Conservation (phyloP, 1,284 basidiomycete species). For the Fomitopsis pinicola region DNA sequence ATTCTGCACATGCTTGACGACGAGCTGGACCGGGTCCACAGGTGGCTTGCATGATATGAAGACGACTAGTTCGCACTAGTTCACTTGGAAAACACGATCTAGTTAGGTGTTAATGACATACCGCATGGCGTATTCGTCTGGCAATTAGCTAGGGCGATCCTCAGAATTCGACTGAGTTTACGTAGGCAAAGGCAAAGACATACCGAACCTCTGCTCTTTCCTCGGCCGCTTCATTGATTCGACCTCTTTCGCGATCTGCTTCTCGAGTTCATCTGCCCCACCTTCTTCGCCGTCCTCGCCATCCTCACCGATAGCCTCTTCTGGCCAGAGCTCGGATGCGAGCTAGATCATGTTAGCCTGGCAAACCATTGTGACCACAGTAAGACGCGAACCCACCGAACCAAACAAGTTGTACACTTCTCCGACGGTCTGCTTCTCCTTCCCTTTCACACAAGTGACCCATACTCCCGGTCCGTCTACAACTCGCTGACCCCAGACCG, state of each 20-base stretch:
- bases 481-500: constrained; percentile 55
- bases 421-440: constrained; percentile 69
- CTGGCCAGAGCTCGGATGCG: constrained; percentile 67
- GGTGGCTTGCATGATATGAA: constrained; percentile 78
- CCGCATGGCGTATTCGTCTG: constrained; percentile 76
- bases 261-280: constrained; percentile 53
- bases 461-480: constrained; percentile 79
- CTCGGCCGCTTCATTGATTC: constrained; percentile 63
- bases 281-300: constrained; percentile 32
- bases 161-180: constrained; percentile 4
- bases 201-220: constrained; percentile 62
- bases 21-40: constrained; percentile 70
- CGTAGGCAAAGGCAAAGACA: constrained; percentile 20
- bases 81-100: constrained; percentile 1
- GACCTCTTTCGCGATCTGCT: constrained; percentile 66
- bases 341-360: constrained; percentile 37
- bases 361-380: neutral
- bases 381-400: constrained; percentile 39
- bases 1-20: constrained; percentile 59
- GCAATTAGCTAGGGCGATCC: constrained; percentile 50
- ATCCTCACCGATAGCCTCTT: constrained; percentile 20
- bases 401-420: constrained; percentile 78
- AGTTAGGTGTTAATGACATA: constrained; percentile 26
- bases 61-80: constrained; percentile 44
- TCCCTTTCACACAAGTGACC: constrained; percentile 79